Percentiles rank a stretch among this genome's conserved stretches.
Evolutionary conservation across 179 eudicot species (phyloP).

Genomic region (Beta macrorhiza): DNA sequence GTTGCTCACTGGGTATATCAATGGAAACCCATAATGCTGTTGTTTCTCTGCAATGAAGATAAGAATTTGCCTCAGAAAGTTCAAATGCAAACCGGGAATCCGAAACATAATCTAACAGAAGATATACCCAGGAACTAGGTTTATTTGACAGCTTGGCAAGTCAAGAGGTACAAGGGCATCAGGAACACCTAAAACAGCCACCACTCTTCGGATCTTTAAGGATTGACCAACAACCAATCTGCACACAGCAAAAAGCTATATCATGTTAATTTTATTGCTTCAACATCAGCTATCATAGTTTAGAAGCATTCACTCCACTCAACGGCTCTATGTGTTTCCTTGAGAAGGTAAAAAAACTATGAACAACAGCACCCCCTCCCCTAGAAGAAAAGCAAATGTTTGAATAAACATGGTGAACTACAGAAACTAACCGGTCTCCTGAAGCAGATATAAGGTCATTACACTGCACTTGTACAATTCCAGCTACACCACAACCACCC

Average conservation of each 20-base stretch:
- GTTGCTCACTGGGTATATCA: conserved; percentile 69
- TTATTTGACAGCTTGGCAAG: conserved; percentile 60
- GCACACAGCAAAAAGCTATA: conserved; percentile 22
- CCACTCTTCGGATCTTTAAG: conserved; percentile 69
- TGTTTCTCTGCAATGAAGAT: conserved; percentile 71
- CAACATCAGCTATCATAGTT: background rate
- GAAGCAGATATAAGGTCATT: conserved; percentile 71
- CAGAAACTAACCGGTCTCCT: conserved; percentile 69
- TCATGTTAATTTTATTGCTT: background rate
- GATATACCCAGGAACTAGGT: conserved; percentile 73
- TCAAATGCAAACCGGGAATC: background rate
- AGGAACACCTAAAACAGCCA: conserved; percentile 88
- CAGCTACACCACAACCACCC: conserved; percentile 69
- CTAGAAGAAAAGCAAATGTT: conserved; percentile 3
- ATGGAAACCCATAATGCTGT: conserved; percentile 80
- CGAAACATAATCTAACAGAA: background rate
- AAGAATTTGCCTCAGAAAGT: conserved; percentile 29
- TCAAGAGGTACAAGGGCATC: conserved; percentile 99
- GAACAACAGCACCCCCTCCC: conserved; percentile 13
- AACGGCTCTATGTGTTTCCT: background rate
- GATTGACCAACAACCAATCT: conserved; percentile 79
- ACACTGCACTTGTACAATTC: conserved; percentile 76
- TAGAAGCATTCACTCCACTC: conserved; percentile 1
- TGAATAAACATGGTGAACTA: background rate
- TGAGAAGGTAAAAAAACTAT: background rate